These are phyloP conservation scores for Vitis rupestris DNA, from an alignment of 164 flowering plant genomes.

Conservation along the genomic window DNA sequence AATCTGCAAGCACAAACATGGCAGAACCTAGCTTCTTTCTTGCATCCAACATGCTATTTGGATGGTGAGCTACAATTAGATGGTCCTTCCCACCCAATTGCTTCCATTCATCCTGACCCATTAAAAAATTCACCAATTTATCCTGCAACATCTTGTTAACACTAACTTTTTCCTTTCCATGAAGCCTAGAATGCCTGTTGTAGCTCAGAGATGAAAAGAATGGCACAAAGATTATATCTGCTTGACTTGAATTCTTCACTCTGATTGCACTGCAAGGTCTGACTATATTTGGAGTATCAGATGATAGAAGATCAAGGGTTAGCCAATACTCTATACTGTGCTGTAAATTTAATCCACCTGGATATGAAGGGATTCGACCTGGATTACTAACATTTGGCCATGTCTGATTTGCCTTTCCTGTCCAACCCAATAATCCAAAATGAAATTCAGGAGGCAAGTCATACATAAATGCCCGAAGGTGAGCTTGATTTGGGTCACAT, in stretches of 20 bases:
- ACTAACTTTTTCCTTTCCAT: slow-evolving; percentile 45
- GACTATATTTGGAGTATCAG: slow-evolving; percentile 30
- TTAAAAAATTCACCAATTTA: slow-evolving; percentile 63
- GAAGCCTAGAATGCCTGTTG: slow-evolving; percentile 65
- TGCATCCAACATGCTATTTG: slow-evolving; percentile 79
- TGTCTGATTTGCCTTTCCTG: slow-evolving; percentile 31
- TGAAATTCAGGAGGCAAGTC: slow-evolving; percentile 87
- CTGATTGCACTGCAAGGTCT: slow-evolving; percentile 74
- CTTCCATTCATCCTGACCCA: slow-evolving; percentile 68
- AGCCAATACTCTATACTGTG: slow-evolving; percentile 95
- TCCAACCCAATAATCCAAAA: slow-evolving; percentile 81
- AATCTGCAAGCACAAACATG: slow-evolving; percentile 90
- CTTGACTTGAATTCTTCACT: slow-evolving; percentile 66
- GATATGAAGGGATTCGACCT: slow-evolving; percentile 53
- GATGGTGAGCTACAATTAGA: slow-evolving; percentile 88
- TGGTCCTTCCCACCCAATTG: slow-evolving; percentile 67
- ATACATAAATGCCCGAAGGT: slow-evolving; percentile 71
- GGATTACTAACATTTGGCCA: slow-evolving; percentile 67
- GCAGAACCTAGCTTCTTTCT: slow-evolving; percentile 70
- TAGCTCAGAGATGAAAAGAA: slow-evolving; percentile 90
- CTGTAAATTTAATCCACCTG: slow-evolving; percentile 89
- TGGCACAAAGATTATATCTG: slow-evolving; percentile 83
- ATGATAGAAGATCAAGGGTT: slow-evolving; percentile 80
- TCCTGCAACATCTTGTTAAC: slow-evolving; percentile 59
- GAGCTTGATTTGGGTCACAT: slow-evolving; percentile 40